Conservation (phyloP, 108 stramenopile genomes). For the Cyclotella sp. region DNA sequence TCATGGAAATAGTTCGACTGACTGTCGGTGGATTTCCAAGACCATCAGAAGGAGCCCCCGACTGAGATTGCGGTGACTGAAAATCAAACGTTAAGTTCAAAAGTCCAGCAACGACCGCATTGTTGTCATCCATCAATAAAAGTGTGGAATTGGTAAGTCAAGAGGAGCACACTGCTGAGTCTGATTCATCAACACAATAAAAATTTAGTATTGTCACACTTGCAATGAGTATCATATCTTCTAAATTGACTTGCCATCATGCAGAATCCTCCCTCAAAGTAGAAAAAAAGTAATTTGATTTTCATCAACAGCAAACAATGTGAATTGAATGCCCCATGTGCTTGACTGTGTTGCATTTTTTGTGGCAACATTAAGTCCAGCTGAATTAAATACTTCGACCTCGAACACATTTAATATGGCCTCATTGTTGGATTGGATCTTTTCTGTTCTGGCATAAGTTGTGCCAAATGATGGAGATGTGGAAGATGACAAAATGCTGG, state of each 20-base stretch:
- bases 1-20: neutral
- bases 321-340: neutral
- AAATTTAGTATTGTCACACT: neutral
- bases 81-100: neutral
- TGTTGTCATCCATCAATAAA: neutral
- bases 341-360: constrained; percentile 11
- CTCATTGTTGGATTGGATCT: constrained; percentile 12
- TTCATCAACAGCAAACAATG: constrained; percentile 1
- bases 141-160: constrained; percentile 9
- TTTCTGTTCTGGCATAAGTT: constrained; percentile 3
- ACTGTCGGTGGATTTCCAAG: neutral
- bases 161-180: neutral
- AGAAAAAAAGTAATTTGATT: neutral
- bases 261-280: neutral
- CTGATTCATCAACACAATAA: constrained; percentile 10
- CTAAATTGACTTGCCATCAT: constrained; percentile 10
- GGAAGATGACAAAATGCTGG: neutral
- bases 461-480: neutral
- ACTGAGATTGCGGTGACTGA: too few relatives aligned
- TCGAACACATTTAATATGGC: constrained; percentile 4
- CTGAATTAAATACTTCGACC: neutral
- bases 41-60: too few relatives aligned
- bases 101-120: neutral
- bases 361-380: neutral
- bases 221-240: neutral